Conservation (phyloP, 2,329 filamentous ascomycete species). For the Aureobasidium sp. region DNA sequence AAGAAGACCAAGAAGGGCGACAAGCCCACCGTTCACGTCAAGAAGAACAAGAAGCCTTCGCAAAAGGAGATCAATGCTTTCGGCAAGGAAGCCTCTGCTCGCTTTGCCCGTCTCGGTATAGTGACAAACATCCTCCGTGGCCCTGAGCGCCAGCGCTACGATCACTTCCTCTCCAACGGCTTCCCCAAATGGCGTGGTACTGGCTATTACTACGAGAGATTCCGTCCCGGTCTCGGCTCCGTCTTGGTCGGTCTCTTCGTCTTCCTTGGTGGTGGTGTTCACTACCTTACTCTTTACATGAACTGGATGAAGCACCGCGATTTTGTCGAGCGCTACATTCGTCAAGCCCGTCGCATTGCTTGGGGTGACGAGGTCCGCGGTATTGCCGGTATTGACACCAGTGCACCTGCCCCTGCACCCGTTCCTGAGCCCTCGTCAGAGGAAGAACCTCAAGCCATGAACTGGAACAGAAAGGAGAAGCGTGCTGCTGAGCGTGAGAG, state of each 20-base stretch:
- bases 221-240: constrained; percentile 80
- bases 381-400: constrained; percentile 57
- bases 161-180: constrained; percentile 85
- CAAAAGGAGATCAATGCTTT: constrained; percentile 68
- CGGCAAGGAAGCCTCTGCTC: constrained; percentile 71
- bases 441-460: constrained; percentile 48
- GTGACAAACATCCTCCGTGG: constrained; percentile 82
- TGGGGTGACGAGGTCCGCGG: constrained; percentile 75
- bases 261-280: constrained; percentile 71
- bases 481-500: constrained; percentile 80
- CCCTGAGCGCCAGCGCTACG: constrained; percentile 74
- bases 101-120: constrained; percentile 75
- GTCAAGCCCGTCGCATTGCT: constrained; percentile 75
- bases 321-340: constrained; percentile 87
- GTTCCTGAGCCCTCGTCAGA: constrained; percentile 33
- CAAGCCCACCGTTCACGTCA: constrained; percentile 55
- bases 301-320: constrained; percentile 83
- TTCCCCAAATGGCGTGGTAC: constrained; percentile 97
- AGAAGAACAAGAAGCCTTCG: constrained; percentile 62
- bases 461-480: constrained; percentile 71
- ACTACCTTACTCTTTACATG: constrained; percentile 80
- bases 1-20: constrained; percentile 29
- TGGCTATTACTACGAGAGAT: constrained; percentile 95
- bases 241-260: constrained; percentile 77
- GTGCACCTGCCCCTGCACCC: constrained; percentile 31